Conservation (phyloP, 345 rosid species). For the rapeseed (Brassica napus) region Da-Ae NC_063452.1:16029501-16030000, state of each 20-base stretch:
- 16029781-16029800: neutral
- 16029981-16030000: conserved; percentile 41
- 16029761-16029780: neutral
- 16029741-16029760: conserved; percentile 37
- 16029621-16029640: no score
- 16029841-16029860: neutral
- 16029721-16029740: conserved; percentile 53
- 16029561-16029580: conserved; percentile 33
- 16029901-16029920: conserved; percentile 40
- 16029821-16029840: neutral
- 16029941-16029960: conserved; percentile 27
- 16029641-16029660: conserved; percentile 6
- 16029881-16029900: conserved; percentile 31
- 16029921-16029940: conserved; percentile 42
- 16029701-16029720: conserved; percentile 30
- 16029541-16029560: neutral
- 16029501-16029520: conserved; percentile 23
- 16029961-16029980: conserved; percentile 36
- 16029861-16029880: neutral
- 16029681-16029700: conserved; percentile 9
- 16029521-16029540: conserved; percentile 48
- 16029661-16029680: conserved; percentile 31
- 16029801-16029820: no score
- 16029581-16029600: conserved; percentile 22
- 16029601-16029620: no score